Evolutionary conservation across 1,284 basidiomycete genomes (phyloP).

Genomic region (Fomitiporia mediterranea): DNA sequence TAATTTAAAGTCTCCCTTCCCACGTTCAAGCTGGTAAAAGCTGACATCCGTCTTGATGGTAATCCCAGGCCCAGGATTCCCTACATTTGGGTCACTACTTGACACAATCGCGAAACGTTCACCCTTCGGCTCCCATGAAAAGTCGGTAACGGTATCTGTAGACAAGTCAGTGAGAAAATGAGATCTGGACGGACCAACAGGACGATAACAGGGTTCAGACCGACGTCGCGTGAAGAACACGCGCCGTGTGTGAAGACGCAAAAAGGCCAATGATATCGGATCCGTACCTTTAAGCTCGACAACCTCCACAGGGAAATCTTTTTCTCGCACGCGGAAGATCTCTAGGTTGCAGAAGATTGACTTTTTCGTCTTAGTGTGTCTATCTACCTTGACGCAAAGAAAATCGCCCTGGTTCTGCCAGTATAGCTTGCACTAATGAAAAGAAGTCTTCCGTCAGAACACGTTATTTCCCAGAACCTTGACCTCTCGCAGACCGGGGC

Average conservation of each 20-base stretch:
- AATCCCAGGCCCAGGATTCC: conserved; percentile 83
- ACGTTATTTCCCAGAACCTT: not conserved
- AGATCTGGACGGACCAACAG: not conserved
- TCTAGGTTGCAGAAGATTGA: conserved; percentile 98
- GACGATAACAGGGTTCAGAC: not conserved
- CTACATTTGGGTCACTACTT: conserved; percentile 90
- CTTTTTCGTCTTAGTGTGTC: conserved; percentile 99
- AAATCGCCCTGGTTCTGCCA: conserved; percentile 99
- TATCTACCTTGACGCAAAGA: conserved; percentile 98
- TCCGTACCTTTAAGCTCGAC: conserved; percentile 87
- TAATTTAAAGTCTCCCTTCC: conserved; percentile 93
- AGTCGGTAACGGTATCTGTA: conserved; percentile 90
- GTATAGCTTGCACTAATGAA: conserved; percentile 85
- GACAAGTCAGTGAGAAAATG: conserved; percentile 16
- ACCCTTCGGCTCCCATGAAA: conserved; percentile 98
- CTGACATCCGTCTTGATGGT: conserved; percentile 95
- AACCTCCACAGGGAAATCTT: conserved; percentile 97
- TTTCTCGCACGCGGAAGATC: conserved; percentile 96
- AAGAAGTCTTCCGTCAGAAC: conserved; percentile 1
- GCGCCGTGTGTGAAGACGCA: conserved; percentile 6
- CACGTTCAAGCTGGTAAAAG: conserved; percentile 93
- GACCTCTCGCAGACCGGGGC: not conserved
- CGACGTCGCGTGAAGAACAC: conserved; percentile 9
- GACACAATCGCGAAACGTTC: conserved; percentile 96
- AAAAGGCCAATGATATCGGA: conserved; percentile 11